Conservation (phyloP, 768 basidiomycete species). For the Gyrodon lividus region DNA sequence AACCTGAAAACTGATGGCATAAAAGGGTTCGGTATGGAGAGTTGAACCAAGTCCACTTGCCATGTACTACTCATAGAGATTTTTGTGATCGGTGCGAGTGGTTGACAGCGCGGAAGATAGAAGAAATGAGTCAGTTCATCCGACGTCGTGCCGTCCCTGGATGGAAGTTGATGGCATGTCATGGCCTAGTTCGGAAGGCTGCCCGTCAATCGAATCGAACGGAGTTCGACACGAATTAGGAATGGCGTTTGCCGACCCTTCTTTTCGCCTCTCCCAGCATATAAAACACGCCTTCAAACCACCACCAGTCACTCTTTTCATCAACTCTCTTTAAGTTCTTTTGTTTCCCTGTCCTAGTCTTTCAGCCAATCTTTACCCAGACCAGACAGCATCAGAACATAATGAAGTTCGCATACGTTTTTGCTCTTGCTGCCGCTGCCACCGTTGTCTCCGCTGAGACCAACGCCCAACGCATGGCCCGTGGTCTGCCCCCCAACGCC, state of each 20-base stretch:
- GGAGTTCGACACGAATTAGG: background rate
- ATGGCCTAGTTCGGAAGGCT: too few relatives aligned
- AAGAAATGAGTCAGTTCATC: background rate
- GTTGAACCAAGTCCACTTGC: background rate
- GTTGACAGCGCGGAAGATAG: background rate
- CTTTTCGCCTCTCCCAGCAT: background rate
- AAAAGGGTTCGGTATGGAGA: background rate
- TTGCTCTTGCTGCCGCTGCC: constrained; percentile 40
- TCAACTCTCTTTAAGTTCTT: constrained; percentile 11
- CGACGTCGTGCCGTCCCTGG: too few relatives aligned
- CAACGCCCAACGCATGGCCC: constrained; percentile 54
- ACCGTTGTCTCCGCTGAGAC: constrained; percentile 43
- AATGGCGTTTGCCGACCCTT: background rate
- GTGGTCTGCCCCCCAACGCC: constrained; percentile 48
- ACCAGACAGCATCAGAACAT: constrained; percentile 7
- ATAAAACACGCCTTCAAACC: background rate
- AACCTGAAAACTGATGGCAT: too few relatives aligned
- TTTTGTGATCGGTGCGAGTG: too few relatives aligned
- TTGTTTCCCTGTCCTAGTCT: constrained; percentile 2
- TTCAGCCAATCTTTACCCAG: background rate
- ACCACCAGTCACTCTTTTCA: constrained; percentile 2
- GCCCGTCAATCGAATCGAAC: too few relatives aligned
- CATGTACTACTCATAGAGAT: too few relatives aligned
- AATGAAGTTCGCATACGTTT: constrained; percentile 30
- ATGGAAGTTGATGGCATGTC: background rate